Evolutionary conservation across 495 filamentous ascomycete species (phyloP).

Genomic region (Podospora australis): DNA sequence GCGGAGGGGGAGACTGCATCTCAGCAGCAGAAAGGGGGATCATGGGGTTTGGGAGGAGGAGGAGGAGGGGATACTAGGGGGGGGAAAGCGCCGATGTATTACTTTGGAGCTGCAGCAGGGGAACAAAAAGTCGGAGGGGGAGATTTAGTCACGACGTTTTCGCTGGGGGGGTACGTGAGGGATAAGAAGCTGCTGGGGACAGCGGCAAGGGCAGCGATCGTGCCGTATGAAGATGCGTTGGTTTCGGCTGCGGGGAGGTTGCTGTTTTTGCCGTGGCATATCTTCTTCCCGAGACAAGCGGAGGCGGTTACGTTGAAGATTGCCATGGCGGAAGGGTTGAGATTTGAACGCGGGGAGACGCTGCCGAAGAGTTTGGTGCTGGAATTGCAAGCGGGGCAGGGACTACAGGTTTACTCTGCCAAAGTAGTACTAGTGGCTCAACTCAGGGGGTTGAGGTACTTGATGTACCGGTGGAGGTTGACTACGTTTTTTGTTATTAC

Average conservation of each 20-base stretch:
- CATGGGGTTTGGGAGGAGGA: not conserved
- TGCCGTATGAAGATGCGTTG: constrained; percentile 36
- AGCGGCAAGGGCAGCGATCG: constrained; percentile 22
- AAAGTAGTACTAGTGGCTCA: constrained; percentile 61
- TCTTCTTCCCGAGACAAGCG: constrained; percentile 47
- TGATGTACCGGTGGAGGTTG: constrained; percentile 77
- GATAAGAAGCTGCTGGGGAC: not conserved
- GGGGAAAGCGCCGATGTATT: not conserved
- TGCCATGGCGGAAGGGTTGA: constrained; percentile 50
- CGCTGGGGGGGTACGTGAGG: not conserved
- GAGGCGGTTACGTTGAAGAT: not conserved
- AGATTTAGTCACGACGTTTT: not conserved
- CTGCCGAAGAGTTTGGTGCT: constrained; percentile 54
- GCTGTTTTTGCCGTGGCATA: constrained; percentile 37
- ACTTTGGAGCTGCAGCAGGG: not conserved
- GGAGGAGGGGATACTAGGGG: not conserved
- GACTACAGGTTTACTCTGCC: constrained; percentile 68
- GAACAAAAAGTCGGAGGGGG: not conserved
- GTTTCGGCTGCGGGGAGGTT: constrained; percentile 33
- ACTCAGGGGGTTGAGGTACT: constrained; percentile 69
- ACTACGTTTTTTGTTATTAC: constrained; percentile 61
- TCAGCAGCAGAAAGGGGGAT: too few species aligned
- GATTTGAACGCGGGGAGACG: constrained; percentile 54
- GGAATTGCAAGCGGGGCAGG: constrained; percentile 59
- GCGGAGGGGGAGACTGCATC: not conserved